Evolutionary conservation across 257 asterid species (phyloP).

Genomic region (Solanum sejunctum): DNA sequence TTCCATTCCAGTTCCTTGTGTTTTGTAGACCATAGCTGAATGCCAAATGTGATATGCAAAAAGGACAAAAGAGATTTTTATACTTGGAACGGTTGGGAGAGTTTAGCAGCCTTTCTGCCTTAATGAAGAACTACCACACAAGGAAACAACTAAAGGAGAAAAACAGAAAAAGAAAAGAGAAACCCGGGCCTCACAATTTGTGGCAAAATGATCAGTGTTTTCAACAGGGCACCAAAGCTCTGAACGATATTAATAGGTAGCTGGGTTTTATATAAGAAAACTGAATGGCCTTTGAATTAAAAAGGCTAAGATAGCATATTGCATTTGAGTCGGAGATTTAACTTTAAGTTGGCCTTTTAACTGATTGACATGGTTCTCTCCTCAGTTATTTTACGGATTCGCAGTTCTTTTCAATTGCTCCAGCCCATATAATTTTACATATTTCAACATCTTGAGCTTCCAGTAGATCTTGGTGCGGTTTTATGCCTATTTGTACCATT

Average conservation of each 20-base stretch:
- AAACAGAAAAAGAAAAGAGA: neutral
- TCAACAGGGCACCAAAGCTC: neutral
- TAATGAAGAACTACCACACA: neutral
- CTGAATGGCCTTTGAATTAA: neutral
- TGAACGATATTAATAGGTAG: neutral
- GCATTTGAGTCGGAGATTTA: neutral
- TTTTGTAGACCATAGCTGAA: neutral
- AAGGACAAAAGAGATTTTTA: neutral
- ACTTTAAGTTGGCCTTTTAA: neutral
- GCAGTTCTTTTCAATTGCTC: neutral
- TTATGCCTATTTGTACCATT: neutral
- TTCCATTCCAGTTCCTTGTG: neutral
- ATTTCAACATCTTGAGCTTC: neutral
- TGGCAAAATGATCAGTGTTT: neutral
- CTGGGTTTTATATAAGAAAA: neutral
- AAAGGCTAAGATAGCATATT: neutral
- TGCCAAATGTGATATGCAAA: neutral
- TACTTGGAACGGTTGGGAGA: neutral
- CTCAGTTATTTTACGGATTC: neutral
- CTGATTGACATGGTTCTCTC: neutral
- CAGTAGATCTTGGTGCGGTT: neutral
- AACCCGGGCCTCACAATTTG: neutral
- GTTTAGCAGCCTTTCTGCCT: neutral
- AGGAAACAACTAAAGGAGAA: neutral
- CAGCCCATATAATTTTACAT: neutral